A percentile compares a stretch with the other conserved stretches of the same genome.
Evolutionary conservation across 1,284 basidiomycete genomes (phyloP).

Genomic region (Rhodotorula glutinis): DNA sequence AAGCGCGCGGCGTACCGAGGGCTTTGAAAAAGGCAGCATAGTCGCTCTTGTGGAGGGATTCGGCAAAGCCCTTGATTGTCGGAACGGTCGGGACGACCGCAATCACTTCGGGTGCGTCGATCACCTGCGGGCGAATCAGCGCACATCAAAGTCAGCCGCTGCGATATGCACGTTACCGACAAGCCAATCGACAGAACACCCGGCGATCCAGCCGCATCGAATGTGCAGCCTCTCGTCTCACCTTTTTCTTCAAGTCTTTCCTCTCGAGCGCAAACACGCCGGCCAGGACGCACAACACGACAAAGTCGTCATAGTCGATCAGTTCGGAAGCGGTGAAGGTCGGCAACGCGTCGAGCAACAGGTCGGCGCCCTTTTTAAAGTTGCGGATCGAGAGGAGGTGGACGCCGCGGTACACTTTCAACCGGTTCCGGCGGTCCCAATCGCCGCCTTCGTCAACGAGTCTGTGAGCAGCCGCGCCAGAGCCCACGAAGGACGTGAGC

Average conservation of each 20-base stretch:
- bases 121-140: conserved; percentile 47
- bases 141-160: too few relatives aligned
- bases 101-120: conserved; percentile 57
- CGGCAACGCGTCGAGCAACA: conserved; percentile 83
- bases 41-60: conserved; percentile 80
- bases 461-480: too few relatives aligned
- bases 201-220: too few relatives aligned
- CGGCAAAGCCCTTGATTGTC: conserved; percentile 53
- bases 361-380: conserved; percentile 60
- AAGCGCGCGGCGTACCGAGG: conserved; percentile 57
- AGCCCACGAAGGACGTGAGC: too few relatives aligned
- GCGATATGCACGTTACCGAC: too few relatives aligned
- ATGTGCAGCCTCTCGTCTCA: conserved; percentile 45
- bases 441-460: conserved; percentile 94
- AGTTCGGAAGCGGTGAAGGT: conserved; percentile 94
- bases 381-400: conserved; percentile 79
- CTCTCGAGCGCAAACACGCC: conserved; percentile 74
- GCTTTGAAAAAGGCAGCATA: conserved; percentile 93
- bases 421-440: conserved; percentile 93
- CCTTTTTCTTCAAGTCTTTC: conserved; percentile 90
- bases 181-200: too few relatives aligned
- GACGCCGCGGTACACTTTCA: conserved; percentile 91
- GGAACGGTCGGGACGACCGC: conserved; percentile 53
- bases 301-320: conserved; percentile 86
- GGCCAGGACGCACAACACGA: conserved; percentile 77